Evolutionary conservation across 1,139 yeast species (phyloP).

Genomic region (Saccharomyces pastorianus): DNA sequence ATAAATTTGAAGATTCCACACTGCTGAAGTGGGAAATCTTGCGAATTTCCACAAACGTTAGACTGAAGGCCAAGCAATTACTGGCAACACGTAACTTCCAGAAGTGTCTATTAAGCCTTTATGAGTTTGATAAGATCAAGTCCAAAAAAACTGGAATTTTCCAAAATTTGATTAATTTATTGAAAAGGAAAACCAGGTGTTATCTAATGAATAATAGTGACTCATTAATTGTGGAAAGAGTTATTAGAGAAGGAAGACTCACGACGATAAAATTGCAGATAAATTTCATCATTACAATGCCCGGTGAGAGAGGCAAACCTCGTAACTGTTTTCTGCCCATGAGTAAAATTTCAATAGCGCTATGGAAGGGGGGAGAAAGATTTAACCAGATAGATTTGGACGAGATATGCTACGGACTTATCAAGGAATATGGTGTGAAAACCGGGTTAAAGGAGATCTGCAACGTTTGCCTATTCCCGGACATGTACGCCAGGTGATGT

Average conservation of each 20-base stretch:
- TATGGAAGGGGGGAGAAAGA: neutral
- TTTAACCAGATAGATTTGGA: neutral
- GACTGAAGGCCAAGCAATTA: neutral
- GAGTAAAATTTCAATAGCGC: neutral
- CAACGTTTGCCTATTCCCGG: slow-evolving; percentile 5
- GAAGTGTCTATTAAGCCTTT: neutral
- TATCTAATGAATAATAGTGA: neutral
- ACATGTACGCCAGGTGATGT: neutral
- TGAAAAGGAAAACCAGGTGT: neutral
- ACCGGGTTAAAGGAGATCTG: slow-evolving; percentile 3
- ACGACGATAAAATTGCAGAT: slow-evolving; percentile 2
- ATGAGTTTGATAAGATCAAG: slow-evolving; percentile 5
- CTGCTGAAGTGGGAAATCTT: neutral
- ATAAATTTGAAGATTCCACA: neutral
- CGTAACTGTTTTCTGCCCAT: neutral
- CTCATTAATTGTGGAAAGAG: neutral
- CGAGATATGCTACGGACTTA: neutral
- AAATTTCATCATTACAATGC: neutral
- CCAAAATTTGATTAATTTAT: neutral
- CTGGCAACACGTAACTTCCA: slow-evolving; percentile 1
- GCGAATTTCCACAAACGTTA: neutral
- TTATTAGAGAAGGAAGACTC: neutral
- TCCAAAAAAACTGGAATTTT: neutral
- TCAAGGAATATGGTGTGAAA: slow-evolving; percentile 4
- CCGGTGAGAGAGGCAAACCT: neutral